Evolutionary conservation across 1,284 basidiomycete species (phyloP), one percentile per base, ranked within the genome.

Genomic region (Ganoderma multipileum): DNA sequence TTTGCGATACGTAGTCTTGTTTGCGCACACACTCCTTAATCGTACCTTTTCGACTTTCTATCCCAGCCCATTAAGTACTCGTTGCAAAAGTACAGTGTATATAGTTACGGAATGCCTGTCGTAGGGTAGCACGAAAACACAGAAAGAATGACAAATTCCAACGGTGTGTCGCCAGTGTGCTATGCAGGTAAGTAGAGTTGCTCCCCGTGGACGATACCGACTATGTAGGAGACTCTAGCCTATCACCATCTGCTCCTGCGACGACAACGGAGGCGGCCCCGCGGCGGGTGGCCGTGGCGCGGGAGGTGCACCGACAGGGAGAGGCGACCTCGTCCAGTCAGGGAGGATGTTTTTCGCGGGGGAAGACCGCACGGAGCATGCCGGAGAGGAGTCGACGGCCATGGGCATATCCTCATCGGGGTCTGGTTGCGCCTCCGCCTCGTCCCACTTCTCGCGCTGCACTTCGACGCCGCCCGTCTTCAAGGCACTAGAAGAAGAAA

Each of bases 401-500:
- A 82, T 73, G 20, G 67, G 66, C 18, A 69, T 52, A 20, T 83
- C 77, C 50, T 84, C 83, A 42, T 84, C 83, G 47, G 80, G 78
- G 41, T 76, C 78, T 18, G 81, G 72, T 42, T 74, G 71, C 20
- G 78, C 77, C 50, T 86, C 87, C n/a, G 84, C 86, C 77, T 93
- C 91, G 72, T 95, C 94, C 91, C 93, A 97, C 72, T 88, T 89
- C 78, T 97, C 96, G 60, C 95, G 85, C 47, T 89, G 76, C 14
- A 97, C 86, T 76, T 97, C 95, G 5, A 85, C 86, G 2, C 93
- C 95, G 1, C 94, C 92, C 0, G 91, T 95, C 80, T 97, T 97
- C 64, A 98, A 83, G 14, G 93, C 84, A 0, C 90, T 91, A 73
- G 58, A 55, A 20, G 65, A 57, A 58, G 64, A 52, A 54, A 50